Base-by-base conservation (phyloP, 2,329 filamentous ascomycete species). In the Trichoderma sp. region DNA sequence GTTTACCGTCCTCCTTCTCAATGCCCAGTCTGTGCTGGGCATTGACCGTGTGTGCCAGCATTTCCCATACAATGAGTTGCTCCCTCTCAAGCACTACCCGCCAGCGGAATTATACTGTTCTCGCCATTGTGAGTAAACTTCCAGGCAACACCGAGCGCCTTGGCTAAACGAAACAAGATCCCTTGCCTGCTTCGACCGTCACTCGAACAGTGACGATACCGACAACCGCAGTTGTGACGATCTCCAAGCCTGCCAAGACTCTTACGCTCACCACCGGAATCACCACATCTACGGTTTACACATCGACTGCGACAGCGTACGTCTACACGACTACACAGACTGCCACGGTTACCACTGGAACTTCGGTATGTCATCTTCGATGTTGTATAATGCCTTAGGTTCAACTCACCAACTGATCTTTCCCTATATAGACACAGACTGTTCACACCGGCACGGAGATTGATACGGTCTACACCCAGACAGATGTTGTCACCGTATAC, bases 101-200 rank as follows among this genome's bases (percentile, higher is more conserved):
- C 65, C 65, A 17, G 65, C 65, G 8, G 65, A 68, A 15, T 58
- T 28, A 32, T 68, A 47, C 26, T 68, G 65, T 47, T 68, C 65
- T 28, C 65, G 55, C 4, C 53, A 68, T 47, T 68, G 65, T 68
- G 6, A 68, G 53, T 32, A 28, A 8, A 7, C 8, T 11, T 9
- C 7, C 23, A 4, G 53, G 23, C 2, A 28, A 9, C 8, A 11
- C 3, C 7, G n/a, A 11, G 12, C 9, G 17, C 43, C 43, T 59
- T 11, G 12, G 6, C 53, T 68, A 13, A 68, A 34, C 20, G 9
- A 15, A 59, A 26, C 23, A 47, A 67, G 65, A 68, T 32, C 53
- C 65, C n/a, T 23, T 68, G 23, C 53, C 65, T 59, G 9, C 34
- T 32, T 4, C 34, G n/a, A 68, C 65, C 17, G 17, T 68, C 53